These are phyloP conservation scores for Neospermospora avenae DNA, from an alignment of 2,329 filamentous ascomycete species.

Conservation along the genomic window DNA sequence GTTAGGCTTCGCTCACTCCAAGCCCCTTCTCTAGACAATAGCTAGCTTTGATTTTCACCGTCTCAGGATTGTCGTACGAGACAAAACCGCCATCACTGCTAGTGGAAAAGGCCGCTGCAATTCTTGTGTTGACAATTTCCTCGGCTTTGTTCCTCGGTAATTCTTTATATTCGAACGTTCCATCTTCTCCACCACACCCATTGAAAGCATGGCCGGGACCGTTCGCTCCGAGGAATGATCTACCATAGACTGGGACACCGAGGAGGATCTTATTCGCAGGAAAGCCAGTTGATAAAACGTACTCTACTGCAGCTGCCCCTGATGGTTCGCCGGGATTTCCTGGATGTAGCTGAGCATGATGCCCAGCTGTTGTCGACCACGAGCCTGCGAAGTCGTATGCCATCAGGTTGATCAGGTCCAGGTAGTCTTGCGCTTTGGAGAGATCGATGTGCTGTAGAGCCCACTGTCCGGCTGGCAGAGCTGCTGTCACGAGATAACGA, in stretches of 20 bases:
- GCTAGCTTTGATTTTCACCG: conserved; percentile 69
- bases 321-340: conserved; percentile 56
- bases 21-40: conserved; percentile 70
- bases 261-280: conserved; percentile 69
- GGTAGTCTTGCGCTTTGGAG: conserved; percentile 55
- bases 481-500: conserved; percentile 66
- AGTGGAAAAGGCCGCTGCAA: conserved; percentile 68
- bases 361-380: conserved; percentile 65
- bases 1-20: conserved; percentile 44
- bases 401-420: conserved; percentile 77
- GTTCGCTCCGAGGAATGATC: conserved; percentile 66
- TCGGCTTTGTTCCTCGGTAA: conserved; percentile 60
- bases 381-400: conserved; percentile 75
- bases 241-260: conserved; percentile 72
- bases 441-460: conserved; percentile 69
- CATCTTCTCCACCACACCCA: conserved; percentile 58
- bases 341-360: conserved; percentile 73
- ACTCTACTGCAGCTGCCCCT: conserved; percentile 63
- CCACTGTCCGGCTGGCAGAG: conserved; percentile 65
- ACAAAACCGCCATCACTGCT: conserved; percentile 75
- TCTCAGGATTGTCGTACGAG: conserved; percentile 75
- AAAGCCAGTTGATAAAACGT: conserved; percentile 63
- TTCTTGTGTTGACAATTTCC: conserved; percentile 64
- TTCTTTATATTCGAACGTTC: conserved; percentile 70
- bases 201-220: conserved; percentile 62